These are phyloP conservation scores for Golubevia pallescens DNA, from an alignment of 1,284 basidiomycete genomes.

Conservation along the genomic window DNA sequence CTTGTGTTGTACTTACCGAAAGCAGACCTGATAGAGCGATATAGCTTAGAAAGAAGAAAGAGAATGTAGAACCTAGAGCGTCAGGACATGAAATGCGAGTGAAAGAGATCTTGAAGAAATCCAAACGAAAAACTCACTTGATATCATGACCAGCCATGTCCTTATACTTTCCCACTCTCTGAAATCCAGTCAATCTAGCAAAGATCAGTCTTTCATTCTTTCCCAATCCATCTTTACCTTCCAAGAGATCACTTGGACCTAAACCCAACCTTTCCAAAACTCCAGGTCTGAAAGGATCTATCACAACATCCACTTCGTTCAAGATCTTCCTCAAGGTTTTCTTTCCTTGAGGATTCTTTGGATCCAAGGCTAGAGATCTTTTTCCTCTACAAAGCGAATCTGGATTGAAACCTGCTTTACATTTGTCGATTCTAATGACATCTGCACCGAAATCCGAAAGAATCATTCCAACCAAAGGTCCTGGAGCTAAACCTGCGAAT, in stretches of 20 bases:
- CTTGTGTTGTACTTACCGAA: conserved; percentile 68
- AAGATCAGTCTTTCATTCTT: conserved; percentile 50
- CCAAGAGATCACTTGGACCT: conserved; percentile 74
- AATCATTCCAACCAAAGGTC: conserved; percentile 76
- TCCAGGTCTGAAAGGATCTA: conserved; percentile 82
- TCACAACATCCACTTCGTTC: conserved; percentile 75
- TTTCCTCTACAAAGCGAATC: conserved; percentile 73
- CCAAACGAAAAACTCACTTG: conserved; percentile 65
- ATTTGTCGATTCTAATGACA: conserved; percentile 77
- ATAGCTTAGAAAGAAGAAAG: conserved; percentile 65
- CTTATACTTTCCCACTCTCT: conserved; percentile 47
- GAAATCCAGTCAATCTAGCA: conserved; percentile 64
- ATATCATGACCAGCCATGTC: conserved; percentile 73
- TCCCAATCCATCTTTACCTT: conserved; percentile 53
- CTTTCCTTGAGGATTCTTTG: conserved; percentile 72
- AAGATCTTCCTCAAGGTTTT: conserved; percentile 72
- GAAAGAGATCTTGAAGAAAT: neutral
- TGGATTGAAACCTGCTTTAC: conserved; percentile 52
- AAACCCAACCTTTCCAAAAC: conserved; percentile 79
- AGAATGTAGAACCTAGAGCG: neutral
- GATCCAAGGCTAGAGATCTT: conserved; percentile 74
- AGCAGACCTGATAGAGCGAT: conserved; percentile 80
- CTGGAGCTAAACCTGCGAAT: conserved; percentile 85
- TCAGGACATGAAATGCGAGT: neutral
- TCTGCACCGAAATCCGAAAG: conserved; percentile 81